Base-by-base conservation (phyloP, 805 yeast genomes). In the Teunomyces atbi region DNA sequence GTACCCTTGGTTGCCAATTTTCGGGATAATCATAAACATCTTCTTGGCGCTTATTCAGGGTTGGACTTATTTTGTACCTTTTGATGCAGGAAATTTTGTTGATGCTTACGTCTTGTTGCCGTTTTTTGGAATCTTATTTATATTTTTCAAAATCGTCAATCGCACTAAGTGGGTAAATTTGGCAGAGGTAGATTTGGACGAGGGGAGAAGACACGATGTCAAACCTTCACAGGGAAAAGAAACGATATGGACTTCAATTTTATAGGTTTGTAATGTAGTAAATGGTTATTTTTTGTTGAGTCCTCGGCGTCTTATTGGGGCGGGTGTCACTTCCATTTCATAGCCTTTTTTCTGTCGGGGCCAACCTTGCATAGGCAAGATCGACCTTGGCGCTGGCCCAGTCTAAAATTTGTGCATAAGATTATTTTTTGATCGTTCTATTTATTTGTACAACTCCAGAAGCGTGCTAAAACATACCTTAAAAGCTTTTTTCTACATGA, bases 61-160 rank as follows among this genome's bases (percentile, higher is more conserved):
- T 5, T 83, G 87, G 86, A 68, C 83, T 1, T 69, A 76, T 32
- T 76, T 83, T 48, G 71, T 73, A 45, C 89, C 88, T 1, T 83
- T 81, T 55, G 69, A 70, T 42, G 74, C 71, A 6, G 65, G 57
- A 12, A 62, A 66, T 48, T 71, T 66, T 50, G 74, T 71, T 18
- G 89, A 83, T 59, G 79, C 83, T 3, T 84, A 84, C 57, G 77
- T 84, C 49, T 60, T 84, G 56, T 53, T 84, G 11, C 88, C 89
- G 1, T 64, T 82, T 12, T 83, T 81, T 50, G 65, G 72, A 21
- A 54, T 82, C 12, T 42, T 73, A 29, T 74, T 55, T 41, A 45
- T 51, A 39, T 69, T 56, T 65, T 74, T 72, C 50, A 73, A 58
- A 58, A 46, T 74, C 4, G 53, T 68, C 36, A 66, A 69, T 54